A percentile compares a stretch with the other conserved stretches of the same genome.
These are phyloP conservation scores for Aspergillus hortae DNA, from an alignment of 2,329 filamentous ascomycete species.

Conservation along the genomic window DNA sequence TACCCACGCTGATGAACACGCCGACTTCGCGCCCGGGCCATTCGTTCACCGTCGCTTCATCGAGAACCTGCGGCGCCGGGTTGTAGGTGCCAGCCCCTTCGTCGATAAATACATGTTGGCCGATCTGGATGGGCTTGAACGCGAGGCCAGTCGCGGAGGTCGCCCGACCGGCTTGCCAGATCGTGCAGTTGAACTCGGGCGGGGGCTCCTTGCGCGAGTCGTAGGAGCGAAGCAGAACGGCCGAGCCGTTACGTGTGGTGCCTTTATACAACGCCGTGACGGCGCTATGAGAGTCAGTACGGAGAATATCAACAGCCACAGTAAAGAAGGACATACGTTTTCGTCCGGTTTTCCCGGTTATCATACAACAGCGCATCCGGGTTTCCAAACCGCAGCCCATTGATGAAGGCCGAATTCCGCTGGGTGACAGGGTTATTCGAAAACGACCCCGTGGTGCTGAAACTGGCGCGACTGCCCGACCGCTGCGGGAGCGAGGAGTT, in stretches of 20 bases:
- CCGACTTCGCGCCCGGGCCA: slow-evolving; percentile 93
- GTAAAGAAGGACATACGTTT: slow-evolving; percentile 63
- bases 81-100: slow-evolving; percentile 92
- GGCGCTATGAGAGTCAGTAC: slow-evolving; percentile 53
- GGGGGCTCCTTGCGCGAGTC: slow-evolving; percentile 89
- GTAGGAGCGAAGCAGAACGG: slow-evolving; percentile 83
- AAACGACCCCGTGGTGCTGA: slow-evolving; percentile 70
- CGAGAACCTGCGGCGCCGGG: slow-evolving; percentile 76
- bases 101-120: slow-evolving; percentile 90
- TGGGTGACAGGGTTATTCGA: slow-evolving; percentile 56
- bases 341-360: slow-evolving; percentile 76
- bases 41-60: slow-evolving; percentile 88
- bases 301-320: not conserved
- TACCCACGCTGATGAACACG: slow-evolving; percentile 91
- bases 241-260: slow-evolving; percentile 62
- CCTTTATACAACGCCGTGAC: slow-evolving; percentile 90
- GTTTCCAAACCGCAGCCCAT: slow-evolving; percentile 64
- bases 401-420: slow-evolving; percentile 47
- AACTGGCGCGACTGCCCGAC: slow-evolving; percentile 74
- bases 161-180: slow-evolving; percentile 96
- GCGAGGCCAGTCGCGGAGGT: slow-evolving; percentile 86
- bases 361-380: slow-evolving; percentile 87
- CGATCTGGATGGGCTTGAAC: slow-evolving; percentile 93
- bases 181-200: slow-evolving; percentile 87
- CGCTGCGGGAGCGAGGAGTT: slow-evolving; percentile 46